A percentile compares a stretch with the other conserved stretches of the same genome.
Conservation (phyloP, 768 basidiomycete species). For the Lentinula raphanica region DNA sequence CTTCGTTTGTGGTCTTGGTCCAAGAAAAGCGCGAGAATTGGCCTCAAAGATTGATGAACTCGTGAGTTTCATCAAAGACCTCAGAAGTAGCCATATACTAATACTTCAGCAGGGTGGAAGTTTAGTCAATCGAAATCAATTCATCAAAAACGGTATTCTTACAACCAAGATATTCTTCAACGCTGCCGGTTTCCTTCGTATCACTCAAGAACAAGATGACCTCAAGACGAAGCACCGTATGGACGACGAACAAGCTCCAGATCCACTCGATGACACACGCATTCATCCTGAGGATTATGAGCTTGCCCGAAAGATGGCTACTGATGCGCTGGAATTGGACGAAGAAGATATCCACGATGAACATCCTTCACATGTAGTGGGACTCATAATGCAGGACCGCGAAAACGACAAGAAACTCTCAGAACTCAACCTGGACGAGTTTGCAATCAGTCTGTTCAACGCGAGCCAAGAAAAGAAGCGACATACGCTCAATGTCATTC, state of each 20-base stretch:
- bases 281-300: conserved; percentile 99
- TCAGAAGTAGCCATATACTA: conserved; percentile 2
- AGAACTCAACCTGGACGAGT: conserved; percentile 93
- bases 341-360: conserved; percentile 93
- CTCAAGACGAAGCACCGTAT: conserved; percentile 46
- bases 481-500: conserved; percentile 83
- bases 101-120: conserved; percentile 65
- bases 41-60: conserved; percentile 74
- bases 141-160: conserved; percentile 74
- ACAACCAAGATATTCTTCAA: conserved; percentile 90
- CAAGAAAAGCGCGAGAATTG: conserved; percentile 84
- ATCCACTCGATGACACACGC: conserved; percentile 91
- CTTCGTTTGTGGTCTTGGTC: conserved; percentile 90
- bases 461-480: conserved; percentile 83
- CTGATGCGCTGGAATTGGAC: conserved; percentile 94
- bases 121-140: conserved; percentile 81
- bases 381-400: conserved; percentile 76
- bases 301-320: conserved; percentile 96
- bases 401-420: conserved; percentile 77
- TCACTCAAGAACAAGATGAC: conserved; percentile 69
- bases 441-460: conserved; percentile 86
- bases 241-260: conserved; percentile 65
- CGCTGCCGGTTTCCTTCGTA: conserved; percentile 86
- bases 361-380: conserved; percentile 87
- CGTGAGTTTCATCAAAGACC: conserved; percentile 38